A percentile compares a stretch with the other conserved stretches of the same genome.
phyloP scores from a whole-genome alignment of 805 yeast genomes.

The Ogataea zsoltii region DNA sequence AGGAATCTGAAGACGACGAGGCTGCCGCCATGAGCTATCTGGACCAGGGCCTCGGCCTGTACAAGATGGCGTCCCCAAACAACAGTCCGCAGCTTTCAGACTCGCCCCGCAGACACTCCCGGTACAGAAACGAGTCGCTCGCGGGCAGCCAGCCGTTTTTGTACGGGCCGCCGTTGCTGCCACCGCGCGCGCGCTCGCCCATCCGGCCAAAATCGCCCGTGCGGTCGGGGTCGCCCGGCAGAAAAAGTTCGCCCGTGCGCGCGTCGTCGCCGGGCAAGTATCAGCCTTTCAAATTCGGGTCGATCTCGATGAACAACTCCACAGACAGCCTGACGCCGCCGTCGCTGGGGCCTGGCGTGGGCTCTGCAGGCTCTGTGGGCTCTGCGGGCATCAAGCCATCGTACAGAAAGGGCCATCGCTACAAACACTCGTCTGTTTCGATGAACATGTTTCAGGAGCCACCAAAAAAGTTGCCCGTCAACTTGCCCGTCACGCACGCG shows the following conservation, averaged over 20 bases:
- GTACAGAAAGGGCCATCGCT: constrained; percentile 90
- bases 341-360: constrained; percentile 8
- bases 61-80: constrained; percentile 20
- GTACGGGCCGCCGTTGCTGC: constrained; percentile 2
- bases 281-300: constrained; percentile 66
- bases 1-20: constrained; percentile 18
- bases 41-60: background rate
- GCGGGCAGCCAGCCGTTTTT: constrained; percentile 14
- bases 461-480: constrained; percentile 62
- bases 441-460: constrained; percentile 97
- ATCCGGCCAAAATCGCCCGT: constrained; percentile 29
- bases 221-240: constrained; percentile 28
- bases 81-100: constrained; percentile 26
- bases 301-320: constrained; percentile 40
- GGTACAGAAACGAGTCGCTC: background rate
- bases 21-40: background rate
- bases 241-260: constrained; percentile 29
- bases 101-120: constrained; percentile 17
- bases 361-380: background rate
- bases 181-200: constrained; percentile 25
- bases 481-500: constrained; percentile 64
- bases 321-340: constrained; percentile 19
- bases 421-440: constrained; percentile 94
- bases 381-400: constrained; percentile 46
- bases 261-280: constrained; percentile 36